phyloP scores from a whole-genome alignment of 306 rosid species.

The Gleditsia sinensis region DNA sequence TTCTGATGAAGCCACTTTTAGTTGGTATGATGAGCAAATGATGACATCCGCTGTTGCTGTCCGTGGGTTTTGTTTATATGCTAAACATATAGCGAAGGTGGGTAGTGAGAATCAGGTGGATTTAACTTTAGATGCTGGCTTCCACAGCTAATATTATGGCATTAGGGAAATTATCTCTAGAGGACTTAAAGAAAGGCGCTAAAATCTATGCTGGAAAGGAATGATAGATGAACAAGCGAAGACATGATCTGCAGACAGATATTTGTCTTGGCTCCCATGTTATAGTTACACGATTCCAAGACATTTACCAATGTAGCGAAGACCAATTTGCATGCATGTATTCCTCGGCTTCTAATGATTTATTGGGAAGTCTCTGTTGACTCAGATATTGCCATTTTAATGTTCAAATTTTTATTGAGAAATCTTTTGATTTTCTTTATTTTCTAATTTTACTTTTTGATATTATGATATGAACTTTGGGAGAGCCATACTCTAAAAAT shows the following conservation, averaged over 20 bases:
- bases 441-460: too few species aligned
- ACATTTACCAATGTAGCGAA: too few species aligned
- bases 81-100: constrained; percentile 49
- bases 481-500: too few species aligned
- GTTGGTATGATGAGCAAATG: constrained; percentile 61
- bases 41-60: constrained; percentile 68
- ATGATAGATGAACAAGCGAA: constrained; percentile 38
- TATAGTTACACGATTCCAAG: too few species aligned
- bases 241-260: constrained; percentile 52
- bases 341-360: neutral
- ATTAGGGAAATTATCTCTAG: constrained; percentile 60
- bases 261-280: constrained; percentile 27
- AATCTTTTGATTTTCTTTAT: too few species aligned
- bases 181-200: constrained; percentile 27
- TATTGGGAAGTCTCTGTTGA: neutral
- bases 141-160: constrained; percentile 53
- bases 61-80: constrained; percentile 81
- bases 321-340: neutral
- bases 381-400: neutral
- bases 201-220: constrained; percentile 32
- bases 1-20: constrained; percentile 53
- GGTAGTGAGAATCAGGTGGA: constrained; percentile 51
- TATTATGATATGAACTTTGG: too few species aligned
- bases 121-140: constrained; percentile 64
- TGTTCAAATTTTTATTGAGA: too few species aligned